Evolutionary conservation across 2,329 filamentous ascomycete genomes (phyloP).

Genomic region (Coniella vitis): DNA sequence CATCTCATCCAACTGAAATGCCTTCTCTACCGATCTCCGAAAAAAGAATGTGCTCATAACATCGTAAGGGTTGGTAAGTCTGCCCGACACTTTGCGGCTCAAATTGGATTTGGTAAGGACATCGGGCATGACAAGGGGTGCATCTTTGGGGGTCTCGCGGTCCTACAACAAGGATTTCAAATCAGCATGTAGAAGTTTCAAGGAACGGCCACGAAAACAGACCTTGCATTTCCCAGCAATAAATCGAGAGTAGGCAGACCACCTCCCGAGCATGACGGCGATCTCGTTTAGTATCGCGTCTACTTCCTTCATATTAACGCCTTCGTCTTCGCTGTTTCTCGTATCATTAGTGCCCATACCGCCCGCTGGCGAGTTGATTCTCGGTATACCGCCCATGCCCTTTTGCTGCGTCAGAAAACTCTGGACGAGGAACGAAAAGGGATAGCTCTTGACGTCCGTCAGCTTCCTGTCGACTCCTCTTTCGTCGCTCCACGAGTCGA

Average conservation of each 20-base stretch:
- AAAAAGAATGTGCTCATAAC: conserved; percentile 95
- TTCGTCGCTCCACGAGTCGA: conserved; percentile 95
- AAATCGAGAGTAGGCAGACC: conserved; percentile 89
- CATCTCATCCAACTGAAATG: conserved; percentile 90
- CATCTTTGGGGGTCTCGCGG: conserved; percentile 42
- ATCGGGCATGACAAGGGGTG: conserved; percentile 59
- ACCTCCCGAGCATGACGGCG: conserved; percentile 84
- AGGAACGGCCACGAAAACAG: conserved; percentile 28
- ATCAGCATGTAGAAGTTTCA: conserved; percentile 18
- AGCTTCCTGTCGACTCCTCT: conserved; percentile 75
- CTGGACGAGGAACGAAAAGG: conserved; percentile 93
- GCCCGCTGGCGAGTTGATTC: conserved; percentile 69
- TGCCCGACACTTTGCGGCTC: conserved; percentile 67
- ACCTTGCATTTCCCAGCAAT: conserved; percentile 80
- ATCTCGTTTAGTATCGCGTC: conserved; percentile 83
- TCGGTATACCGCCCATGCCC: conserved; percentile 51
- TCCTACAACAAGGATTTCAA: conserved; percentile 35
- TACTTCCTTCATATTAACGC: conserved; percentile 94
- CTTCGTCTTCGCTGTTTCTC: conserved; percentile 75
- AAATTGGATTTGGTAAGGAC: conserved; percentile 76
- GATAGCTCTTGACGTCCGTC: conserved; percentile 95
- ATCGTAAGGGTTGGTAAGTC: conserved; percentile 77
- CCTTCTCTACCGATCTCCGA: conserved; percentile 90
- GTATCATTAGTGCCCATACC: conserved; percentile 38
- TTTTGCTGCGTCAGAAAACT: conserved; percentile 76